Conservation (phyloP, 2,329 filamentous ascomycete species). For the Nigrospora osmanthi region DNA sequence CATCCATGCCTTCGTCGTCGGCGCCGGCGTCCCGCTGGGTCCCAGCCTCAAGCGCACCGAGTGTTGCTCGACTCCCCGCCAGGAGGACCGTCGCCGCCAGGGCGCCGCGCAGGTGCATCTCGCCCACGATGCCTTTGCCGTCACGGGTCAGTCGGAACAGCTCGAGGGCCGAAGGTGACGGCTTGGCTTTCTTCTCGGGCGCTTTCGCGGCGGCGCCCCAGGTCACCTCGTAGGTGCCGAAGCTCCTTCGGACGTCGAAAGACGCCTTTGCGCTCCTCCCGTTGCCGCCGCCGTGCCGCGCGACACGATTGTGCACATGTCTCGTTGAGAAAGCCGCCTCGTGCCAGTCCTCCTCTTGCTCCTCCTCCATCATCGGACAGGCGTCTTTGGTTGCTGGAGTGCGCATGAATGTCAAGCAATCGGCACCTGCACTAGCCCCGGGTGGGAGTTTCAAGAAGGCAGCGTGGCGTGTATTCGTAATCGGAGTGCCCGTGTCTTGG, state of each 20-base stretch:
- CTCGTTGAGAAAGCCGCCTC: slow-evolving; percentile 12
- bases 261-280: neutral
- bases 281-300: slow-evolving; percentile 2
- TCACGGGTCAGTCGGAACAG: slow-evolving; percentile 11
- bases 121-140: slow-evolving; percentile 11
- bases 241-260: slow-evolving; percentile 10
- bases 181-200: neutral
- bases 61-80: slow-evolving; percentile 10
- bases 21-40: neutral
- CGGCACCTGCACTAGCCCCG: no score
- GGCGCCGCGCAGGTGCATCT: slow-evolving; percentile 1
- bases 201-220: slow-evolving; percentile 3
- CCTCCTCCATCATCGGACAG: no score
- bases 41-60: neutral
- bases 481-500: no score
- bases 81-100: slow-evolving; percentile 10
- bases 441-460: no score
- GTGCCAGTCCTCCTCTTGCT: slow-evolving; percentile 10
- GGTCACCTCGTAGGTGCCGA: slow-evolving; percentile 11
- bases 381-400: neutral
- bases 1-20: slow-evolving; percentile 1
- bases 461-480: no score
- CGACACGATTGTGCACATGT: slow-evolving; percentile 15
- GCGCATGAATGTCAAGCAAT: neutral
- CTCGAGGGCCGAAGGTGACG: slow-evolving; percentile 6